Conservation (phyloP, 257 asterid genomes). For the Solanum chilense region DNA sequence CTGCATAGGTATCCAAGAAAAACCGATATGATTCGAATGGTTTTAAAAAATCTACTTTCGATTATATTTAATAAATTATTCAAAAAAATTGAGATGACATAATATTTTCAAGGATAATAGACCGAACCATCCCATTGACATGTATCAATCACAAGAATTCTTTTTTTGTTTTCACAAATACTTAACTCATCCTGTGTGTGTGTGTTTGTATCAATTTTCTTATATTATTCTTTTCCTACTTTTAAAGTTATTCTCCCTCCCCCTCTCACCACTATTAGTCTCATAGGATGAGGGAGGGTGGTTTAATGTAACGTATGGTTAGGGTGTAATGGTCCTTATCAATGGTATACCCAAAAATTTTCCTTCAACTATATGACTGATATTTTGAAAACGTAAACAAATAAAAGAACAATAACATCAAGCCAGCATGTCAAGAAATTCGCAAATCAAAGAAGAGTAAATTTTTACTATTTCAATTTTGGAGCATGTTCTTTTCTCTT, state of each 20-base stretch:
- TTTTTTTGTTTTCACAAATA: background rate
- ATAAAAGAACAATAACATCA: background rate
- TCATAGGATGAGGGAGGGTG: background rate
- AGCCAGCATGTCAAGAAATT: background rate
- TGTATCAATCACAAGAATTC: background rate
- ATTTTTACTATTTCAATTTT: background rate
- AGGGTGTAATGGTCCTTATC: background rate
- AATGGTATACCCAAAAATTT: background rate
- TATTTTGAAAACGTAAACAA: background rate
- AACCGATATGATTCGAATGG: too few relatives aligned
- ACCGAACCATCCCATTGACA: too few relatives aligned
- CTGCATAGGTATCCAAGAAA: too few relatives aligned
- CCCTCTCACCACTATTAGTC: background rate
- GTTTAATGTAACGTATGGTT: background rate
- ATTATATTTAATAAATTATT: too few relatives aligned
- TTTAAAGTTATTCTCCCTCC: background rate
- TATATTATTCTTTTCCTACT: too few relatives aligned
- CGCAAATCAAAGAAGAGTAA: background rate
- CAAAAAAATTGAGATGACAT: too few relatives aligned
- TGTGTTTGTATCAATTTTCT: too few relatives aligned
- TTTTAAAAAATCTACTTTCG: too few relatives aligned
- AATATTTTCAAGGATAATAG: too few relatives aligned
- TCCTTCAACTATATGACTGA: background rate
- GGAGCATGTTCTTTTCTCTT: background rate
- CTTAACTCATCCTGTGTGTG: too few relatives aligned